Conservation (phyloP, 1,139 yeast genomes). For the Scheffersomyces titani region DNA sequence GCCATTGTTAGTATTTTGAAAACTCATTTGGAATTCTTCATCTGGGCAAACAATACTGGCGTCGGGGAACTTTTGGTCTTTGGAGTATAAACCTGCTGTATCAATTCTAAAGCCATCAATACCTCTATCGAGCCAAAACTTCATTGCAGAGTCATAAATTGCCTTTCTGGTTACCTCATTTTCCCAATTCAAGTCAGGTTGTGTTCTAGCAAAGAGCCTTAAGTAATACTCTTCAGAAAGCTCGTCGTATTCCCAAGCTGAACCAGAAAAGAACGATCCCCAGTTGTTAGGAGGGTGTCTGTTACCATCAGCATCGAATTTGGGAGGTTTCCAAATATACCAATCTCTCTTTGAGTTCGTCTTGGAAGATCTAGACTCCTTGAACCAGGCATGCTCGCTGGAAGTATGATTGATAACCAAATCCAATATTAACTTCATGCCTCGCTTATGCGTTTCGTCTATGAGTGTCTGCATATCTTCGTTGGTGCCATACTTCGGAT, state of each 20-base stretch:
- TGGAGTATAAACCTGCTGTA: constrained; percentile 54
- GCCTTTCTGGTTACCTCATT: constrained; percentile 52
- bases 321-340: constrained; percentile 59
- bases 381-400: constrained; percentile 56
- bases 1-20: constrained; percentile 37
- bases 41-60: constrained; percentile 49
- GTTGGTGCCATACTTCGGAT: constrained; percentile 55
- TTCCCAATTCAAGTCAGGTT: constrained; percentile 68
- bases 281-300: constrained; percentile 60
- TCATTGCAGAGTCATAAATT: constrained; percentile 49
- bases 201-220: constrained; percentile 50
- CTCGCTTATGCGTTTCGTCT: constrained; percentile 47
- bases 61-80: constrained; percentile 47
- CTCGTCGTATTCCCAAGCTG: constrained; percentile 60
- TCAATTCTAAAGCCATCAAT: constrained; percentile 63
- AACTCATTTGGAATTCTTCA: constrained; percentile 40
- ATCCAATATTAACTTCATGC: constrained; percentile 54
- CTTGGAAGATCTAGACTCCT: constrained; percentile 53
- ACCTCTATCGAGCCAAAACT: constrained; percentile 57
- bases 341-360: constrained; percentile 59
- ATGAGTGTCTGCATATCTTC: constrained; percentile 52
- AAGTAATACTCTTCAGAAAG: constrained; percentile 53
- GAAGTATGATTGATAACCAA: constrained; percentile 63
- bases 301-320: constrained; percentile 45
- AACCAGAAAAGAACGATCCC: constrained; percentile 52